Conservation (phyloP, 164 flowering plant species). For the Cinnamomum micranthum region DNA sequence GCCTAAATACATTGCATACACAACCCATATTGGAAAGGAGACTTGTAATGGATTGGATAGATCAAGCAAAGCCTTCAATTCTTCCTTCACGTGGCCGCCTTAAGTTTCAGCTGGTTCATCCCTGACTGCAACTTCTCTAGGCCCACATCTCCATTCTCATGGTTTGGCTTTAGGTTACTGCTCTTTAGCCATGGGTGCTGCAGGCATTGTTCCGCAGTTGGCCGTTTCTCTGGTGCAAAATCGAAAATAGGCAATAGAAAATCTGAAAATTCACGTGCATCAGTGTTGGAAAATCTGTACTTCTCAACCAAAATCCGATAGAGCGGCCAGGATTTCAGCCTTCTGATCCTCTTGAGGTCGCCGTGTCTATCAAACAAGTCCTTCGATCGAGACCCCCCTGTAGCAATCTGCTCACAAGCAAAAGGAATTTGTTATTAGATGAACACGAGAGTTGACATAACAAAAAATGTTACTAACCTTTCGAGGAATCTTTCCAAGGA, state of each 20-base stretch:
- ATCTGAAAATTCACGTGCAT: slow-evolving; percentile 71
- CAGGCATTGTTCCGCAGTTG: slow-evolving; percentile 82
- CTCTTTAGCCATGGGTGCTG: slow-evolving; percentile 75
- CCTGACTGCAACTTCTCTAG: slow-evolving; percentile 37
- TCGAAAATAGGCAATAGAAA: slow-evolving; percentile 74
- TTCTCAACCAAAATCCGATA: slow-evolving; percentile 61
- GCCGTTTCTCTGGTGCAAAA: slow-evolving; percentile 91
- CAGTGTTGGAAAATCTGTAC: slow-evolving; percentile 54
- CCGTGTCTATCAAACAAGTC: slow-evolving; percentile 87
- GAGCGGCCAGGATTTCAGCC: slow-evolving; percentile 67
- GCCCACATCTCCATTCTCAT: slow-evolving; percentile 26
- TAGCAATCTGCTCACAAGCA: slow-evolving; percentile 49
- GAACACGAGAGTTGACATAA: not conserved
- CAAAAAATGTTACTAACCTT: slow-evolving; percentile 47
- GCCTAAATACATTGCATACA: slow-evolving; percentile 15
- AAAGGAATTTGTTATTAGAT: slow-evolving; percentile 11
- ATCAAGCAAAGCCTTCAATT: slow-evolving; percentile 7
- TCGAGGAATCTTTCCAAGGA: slow-evolving; percentile 86
- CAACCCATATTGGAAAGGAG: slow-evolving; percentile 24
- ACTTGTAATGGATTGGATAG: slow-evolving; percentile 9
- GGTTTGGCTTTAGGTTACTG: slow-evolving; percentile 20
- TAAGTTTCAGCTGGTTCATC: slow-evolving; percentile 53
- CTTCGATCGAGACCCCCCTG: slow-evolving; percentile 69
- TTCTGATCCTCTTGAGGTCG: slow-evolving; percentile 77
- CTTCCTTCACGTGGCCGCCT: slow-evolving; percentile 38